Base-by-base conservation (phyloP, 345 rosid species). In the Gossypium thurberi region DNA sequence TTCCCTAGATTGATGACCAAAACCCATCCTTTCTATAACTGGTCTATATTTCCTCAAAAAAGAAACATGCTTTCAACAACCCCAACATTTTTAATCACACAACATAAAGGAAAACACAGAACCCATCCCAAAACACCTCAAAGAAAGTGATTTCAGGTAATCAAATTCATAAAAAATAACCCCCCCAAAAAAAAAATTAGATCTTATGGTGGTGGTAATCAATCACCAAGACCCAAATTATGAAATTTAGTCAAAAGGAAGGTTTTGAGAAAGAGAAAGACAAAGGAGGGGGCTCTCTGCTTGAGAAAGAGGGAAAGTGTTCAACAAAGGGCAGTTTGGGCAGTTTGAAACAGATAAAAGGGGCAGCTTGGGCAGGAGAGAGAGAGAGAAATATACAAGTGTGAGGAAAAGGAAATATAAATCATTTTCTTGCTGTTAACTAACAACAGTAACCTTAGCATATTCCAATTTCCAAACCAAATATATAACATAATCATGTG, bases 311-410 rank as follows among this genome's bases (percentile, higher is more conserved):
- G 83, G 85, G 86, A 85, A 82, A 84, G 89, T 75, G 85, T 77
- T 80, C 82, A 74, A 80, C 76, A 76, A 68, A 67, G 93, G 91
- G 97, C 87, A 89, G 80, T 5, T 18, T 63, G 88, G 91, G 91
- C 87, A 91, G 82, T 12, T 82, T 82, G 79, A 78, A 84, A 83
- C 76, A 81, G 52, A 37, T 75, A 70, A 66, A 6, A 5, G n/a
- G 88, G 90, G 86, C 85, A 85, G 81, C 3, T 76, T 33, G 87
- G 91, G 91, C 87, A 85, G 75, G 78, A 68, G 53, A 73, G 80
- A 74, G 43, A 56, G 44, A 13, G 52, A 59, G 48, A 73, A 43
- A 46, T 66, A 47, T 57, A 53, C 20, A 40, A 14, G 12, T 44
- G 40, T 21, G 6, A 26, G 26, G 58, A 20, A 50, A 59, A 25